These are phyloP conservation scores for Penicilliopsis zonata DNA, from an alignment of 495 filamentous ascomycete species.

Conservation along the genomic window DNA sequence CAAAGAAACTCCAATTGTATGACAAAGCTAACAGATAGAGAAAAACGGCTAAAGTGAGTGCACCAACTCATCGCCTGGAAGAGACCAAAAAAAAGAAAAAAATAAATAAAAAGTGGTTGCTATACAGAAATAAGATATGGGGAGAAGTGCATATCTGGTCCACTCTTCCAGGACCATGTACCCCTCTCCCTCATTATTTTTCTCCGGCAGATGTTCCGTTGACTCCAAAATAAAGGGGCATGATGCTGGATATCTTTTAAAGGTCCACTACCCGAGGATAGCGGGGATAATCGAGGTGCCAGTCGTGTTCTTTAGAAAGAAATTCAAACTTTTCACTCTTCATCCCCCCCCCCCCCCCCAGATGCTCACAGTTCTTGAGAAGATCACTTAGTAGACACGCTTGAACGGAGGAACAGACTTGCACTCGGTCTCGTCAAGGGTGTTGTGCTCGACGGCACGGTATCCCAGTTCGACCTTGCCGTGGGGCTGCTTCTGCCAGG, in stretches of 20 bases:
- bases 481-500: slow-evolving; percentile 82
- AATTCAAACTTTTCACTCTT: no score
- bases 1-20: slow-evolving; percentile 19
- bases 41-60: slow-evolving; percentile 24
- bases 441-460: slow-evolving; percentile 61
- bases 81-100: slow-evolving; percentile 23
- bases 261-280: no score
- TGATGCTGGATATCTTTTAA: no score
- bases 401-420: slow-evolving; percentile 79
- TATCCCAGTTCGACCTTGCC: slow-evolving; percentile 68
- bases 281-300: no score
- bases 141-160: slow-evolving; percentile 20
- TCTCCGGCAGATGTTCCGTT: no score
- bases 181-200: no score
- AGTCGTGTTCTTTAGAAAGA: no score
- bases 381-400: slow-evolving; percentile 54
- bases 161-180: not conserved
- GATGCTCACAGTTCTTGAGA: no score
- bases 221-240: no score
- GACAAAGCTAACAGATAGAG: slow-evolving; percentile 24
- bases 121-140: slow-evolving; percentile 35
- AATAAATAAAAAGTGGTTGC: no score
- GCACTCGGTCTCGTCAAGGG: slow-evolving; percentile 84
- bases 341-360: no score
- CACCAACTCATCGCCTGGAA: slow-evolving; percentile 32